Conservation (phyloP, 2,329 filamentous ascomycete species). For the Aspergillus hiratsukae region DNA sequence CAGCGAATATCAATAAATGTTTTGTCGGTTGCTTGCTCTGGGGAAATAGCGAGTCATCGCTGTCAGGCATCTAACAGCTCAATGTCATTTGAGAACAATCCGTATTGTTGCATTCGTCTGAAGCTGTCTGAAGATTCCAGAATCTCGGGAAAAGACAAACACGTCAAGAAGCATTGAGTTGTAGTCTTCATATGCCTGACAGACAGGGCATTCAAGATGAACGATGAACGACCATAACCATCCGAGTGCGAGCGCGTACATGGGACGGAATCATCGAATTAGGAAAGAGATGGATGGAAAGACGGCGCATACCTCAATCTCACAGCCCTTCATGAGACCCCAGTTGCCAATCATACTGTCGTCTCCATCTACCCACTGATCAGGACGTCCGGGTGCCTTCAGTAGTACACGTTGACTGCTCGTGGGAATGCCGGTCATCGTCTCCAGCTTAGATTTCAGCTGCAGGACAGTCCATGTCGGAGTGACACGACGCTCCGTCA, state of each 20-base stretch:
- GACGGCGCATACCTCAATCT: slow-evolving; percentile 37
- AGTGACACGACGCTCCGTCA: slow-evolving; percentile 84
- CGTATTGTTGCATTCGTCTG: background rate
- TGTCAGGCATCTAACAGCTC: background rate
- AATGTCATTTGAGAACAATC: background rate
- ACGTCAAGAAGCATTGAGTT: background rate
- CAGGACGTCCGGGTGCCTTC: slow-evolving; percentile 57
- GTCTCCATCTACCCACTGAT: slow-evolving; percentile 64
- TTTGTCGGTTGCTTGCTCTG: background rate
- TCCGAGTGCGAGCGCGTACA: background rate
- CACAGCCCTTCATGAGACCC: slow-evolving; percentile 37
- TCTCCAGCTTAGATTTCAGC: slow-evolving; percentile 82
- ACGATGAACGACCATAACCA: no score
- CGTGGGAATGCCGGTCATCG: slow-evolving; percentile 86
- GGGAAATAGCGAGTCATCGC: background rate
- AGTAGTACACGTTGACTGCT: slow-evolving; percentile 70
- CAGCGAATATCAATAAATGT: background rate
- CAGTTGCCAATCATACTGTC: slow-evolving; percentile 59
- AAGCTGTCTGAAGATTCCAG: background rate
- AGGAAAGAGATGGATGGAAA: background rate
- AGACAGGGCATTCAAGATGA: background rate
- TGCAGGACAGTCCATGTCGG: slow-evolving; percentile 85
- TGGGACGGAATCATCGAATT: background rate
- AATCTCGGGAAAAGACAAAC: background rate
- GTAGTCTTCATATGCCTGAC: background rate